Base-by-base conservation (phyloP, 257 asterid species). In the Solanum arcanum region DNA sequence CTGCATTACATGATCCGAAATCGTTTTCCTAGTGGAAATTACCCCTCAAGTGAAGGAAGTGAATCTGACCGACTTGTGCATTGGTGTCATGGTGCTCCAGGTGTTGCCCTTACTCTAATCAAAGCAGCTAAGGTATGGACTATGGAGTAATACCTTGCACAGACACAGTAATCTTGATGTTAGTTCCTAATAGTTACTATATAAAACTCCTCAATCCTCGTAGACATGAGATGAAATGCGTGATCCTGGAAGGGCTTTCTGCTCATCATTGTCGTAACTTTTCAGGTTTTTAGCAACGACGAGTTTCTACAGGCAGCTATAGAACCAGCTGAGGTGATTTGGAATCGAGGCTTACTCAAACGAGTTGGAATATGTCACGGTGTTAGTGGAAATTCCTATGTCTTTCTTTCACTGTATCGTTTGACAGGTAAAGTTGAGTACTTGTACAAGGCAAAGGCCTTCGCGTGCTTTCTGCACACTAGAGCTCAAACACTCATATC, bases 41-140 rank as follows among this genome's bases (percentile, higher is more conserved):
- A 94, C 90, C 98, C 94, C 35, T 94, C 98, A 6, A 95, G 98
- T 64, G 95, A 95, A 90, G 97, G 95, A 70, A 94, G 92, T 83
- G 93, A 93, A 89, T 88, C 88, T 3, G 99, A 95, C 86, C 86
- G 94, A 85, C 96, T 93, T 41, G 98, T 96, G 29, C 99, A 96
- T 88, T 96, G 98, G 98, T 96, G 99, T 86, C 99, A 94, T 88
- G 99, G 99, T 56, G 95, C 98, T 84, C 93, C 98, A 27, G 98
- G 99, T 31, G 89, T 94, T 85, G 95, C 95, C 35, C 94, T 95
- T 82, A 92, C 99, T 62, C 95, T 94, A 27, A 93, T 83, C 62
- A 96, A 95, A 91, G 99, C 99, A 81, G 95, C 96, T 81, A 86
- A 91, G 96, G 99, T 94, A 86, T 25, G 83, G 44, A 46, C 98